Conservation (phyloP, 768 basidiomycete species). For the Infundibulicybe gibba region DNA sequence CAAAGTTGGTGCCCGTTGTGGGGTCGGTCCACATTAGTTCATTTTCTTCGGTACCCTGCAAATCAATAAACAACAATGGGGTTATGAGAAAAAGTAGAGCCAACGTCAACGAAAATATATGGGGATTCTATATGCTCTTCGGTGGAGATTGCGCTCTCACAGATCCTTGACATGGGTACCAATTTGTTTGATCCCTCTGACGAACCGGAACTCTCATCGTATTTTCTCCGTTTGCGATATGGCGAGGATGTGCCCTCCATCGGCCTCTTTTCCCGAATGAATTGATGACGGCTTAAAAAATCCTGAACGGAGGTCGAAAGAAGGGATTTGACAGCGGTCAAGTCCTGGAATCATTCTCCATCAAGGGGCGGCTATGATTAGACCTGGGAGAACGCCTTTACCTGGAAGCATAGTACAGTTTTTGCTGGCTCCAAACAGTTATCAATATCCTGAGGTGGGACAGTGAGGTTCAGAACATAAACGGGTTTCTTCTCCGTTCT, state of each 20-base stretch:
- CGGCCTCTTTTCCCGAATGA: conserved; percentile 26
- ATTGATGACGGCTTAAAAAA: conserved; percentile 66
- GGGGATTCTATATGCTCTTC: neutral
- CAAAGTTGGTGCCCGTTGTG: conserved; percentile 50
- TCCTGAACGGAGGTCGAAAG: conserved; percentile 54
- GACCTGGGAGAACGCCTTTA: conserved; percentile 21
- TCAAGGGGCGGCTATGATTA: conserved; percentile 1
- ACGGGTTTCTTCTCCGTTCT: conserved; percentile 78
- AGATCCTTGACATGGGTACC: neutral
- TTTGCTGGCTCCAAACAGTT: conserved; percentile 82
- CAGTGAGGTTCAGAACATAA: conserved; percentile 74
- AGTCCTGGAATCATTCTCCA: conserved; percentile 42
- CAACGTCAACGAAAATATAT: conserved; percentile 1
- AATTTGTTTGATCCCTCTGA: conserved; percentile 17
- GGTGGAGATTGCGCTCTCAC: neutral
- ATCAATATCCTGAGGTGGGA: conserved; percentile 69
- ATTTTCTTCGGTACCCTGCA: conserved; percentile 16
- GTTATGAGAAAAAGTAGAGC: neutral
- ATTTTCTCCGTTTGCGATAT: conserved; percentile 47
- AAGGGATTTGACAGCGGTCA: conserved; percentile 48
- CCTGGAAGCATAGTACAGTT: conserved; percentile 61
- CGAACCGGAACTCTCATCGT: conserved; percentile 31
- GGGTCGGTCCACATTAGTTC: conserved; percentile 61
- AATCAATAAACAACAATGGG: neutral
- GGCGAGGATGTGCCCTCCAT: conserved; percentile 13